Conservation (phyloP, 2,329 filamentous ascomycete genomes). For the Emergomyces orientalis region DNA sequence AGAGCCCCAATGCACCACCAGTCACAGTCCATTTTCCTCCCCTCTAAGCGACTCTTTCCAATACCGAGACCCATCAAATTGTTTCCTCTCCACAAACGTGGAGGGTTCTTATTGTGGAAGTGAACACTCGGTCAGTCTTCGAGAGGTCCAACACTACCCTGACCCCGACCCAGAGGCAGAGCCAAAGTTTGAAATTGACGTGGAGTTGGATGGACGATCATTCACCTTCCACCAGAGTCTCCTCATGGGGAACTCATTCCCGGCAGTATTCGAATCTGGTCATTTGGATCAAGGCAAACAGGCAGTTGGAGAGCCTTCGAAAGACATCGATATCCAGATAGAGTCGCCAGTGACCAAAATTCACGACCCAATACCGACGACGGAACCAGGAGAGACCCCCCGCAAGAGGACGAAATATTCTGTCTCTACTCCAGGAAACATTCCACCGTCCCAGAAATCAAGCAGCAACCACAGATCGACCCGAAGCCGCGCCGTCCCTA, state of each 20-base stretch:
- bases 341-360: not conserved
- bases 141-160: constrained; percentile 19
- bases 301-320: not conserved
- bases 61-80: constrained; percentile 6
- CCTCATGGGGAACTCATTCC: not conserved
- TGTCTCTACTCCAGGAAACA: not conserved
- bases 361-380: not conserved
- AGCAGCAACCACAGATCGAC: not conserved
- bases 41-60: constrained; percentile 11
- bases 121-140: constrained; percentile 14
- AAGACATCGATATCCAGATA: not conserved
- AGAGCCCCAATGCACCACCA: constrained; percentile 3
- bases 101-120: constrained; percentile 15
- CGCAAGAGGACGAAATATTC: constrained; percentile 9
- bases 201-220: not conserved
- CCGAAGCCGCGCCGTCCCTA: not conserved
- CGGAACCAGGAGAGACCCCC: not conserved
- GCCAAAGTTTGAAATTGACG: constrained; percentile 5
- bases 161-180: constrained; percentile 16
- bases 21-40: constrained; percentile 9
- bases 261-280: not conserved
- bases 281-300: not conserved
- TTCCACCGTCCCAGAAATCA: not conserved
- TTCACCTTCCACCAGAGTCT: not conserved
- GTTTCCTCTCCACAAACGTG: constrained; percentile 4